Base-by-base conservation (phyloP, 805 yeast genomes). In the Saccharomycopsis olivae region DNA sequence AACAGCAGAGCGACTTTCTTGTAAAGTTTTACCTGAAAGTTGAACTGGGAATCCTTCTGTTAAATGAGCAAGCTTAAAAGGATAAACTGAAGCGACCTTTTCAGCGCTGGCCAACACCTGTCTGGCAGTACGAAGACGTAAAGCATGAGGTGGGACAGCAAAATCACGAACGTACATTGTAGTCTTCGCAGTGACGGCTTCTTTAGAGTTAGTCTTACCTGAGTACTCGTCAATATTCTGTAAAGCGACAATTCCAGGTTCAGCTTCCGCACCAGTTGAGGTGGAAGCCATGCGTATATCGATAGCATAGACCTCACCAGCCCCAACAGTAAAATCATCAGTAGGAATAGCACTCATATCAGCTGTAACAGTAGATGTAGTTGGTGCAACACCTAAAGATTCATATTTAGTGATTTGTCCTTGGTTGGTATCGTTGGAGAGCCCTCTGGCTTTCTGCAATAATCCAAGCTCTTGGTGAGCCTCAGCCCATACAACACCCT, bases 401-500 rank as follows among this genome's bases (percentile, higher is more conserved):
- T 37, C 33, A 31, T 20, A 36, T 11, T 27, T 36, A 5, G 21
- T 16, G 15, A 35, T n/a, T n/a, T 16, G 35, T 4, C 28, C 16
- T 29, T 18, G 14, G 19, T 24, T 25, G 8, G 27, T 15, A 20
- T 33, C 35, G 15, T 16, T 29, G 16, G 25, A 32, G 24, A 41
- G 41, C 37, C 60, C 51, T 8, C 57, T 52, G 10, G 70, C 62
- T 52, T 61, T 66, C 44, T 57, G 58, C 42, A 79, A 62, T 43
- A 82, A 64, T 18, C 57, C 54, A 29, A 66, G 65, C 62, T 83
- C 94, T 61, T 82, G 92, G 58, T 82, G 82, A 29, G 78, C 68
- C 62, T 83, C 94, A 39, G 80, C 71, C 94, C 94, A 83, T 20
- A 72, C 81, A 40, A 88, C 94, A 55, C 95, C 96, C 61, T 89